Percentiles rank a stretch among this genome's conserved stretches.
These are phyloP conservation scores for Barbarea vulgaris DNA, from an alignment of 345 rosid genomes.

Conservation along the genomic window DNA sequence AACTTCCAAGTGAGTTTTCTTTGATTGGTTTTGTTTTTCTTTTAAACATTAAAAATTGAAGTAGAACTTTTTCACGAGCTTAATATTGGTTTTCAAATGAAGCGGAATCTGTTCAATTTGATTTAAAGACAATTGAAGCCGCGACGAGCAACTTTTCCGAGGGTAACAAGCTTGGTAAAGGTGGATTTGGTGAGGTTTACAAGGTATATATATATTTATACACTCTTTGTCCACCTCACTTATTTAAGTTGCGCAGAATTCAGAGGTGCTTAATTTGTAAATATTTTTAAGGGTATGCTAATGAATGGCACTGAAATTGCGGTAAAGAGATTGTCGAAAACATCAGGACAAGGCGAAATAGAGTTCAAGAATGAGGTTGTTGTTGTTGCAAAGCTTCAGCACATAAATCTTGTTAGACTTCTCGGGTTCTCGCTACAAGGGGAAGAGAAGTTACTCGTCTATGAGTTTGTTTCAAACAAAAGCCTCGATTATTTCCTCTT, in stretches of 20 bases:
- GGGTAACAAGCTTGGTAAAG: slow-evolving; percentile 57
- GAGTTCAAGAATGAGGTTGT: slow-evolving; percentile 61
- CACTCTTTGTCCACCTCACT: no score
- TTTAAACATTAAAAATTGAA: background rate
- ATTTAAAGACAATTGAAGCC: slow-evolving; percentile 37
- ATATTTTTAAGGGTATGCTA: no score
- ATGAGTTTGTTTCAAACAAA: slow-evolving; percentile 48
- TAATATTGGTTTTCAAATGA: slow-evolving; percentile 28
- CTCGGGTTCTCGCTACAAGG: slow-evolving; percentile 49
- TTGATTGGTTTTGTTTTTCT: background rate
- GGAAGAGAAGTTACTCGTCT: slow-evolving; percentile 48
- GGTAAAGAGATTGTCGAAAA: slow-evolving; percentile 51
- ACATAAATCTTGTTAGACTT: slow-evolving; percentile 58
- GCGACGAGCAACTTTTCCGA: slow-evolving; percentile 53
- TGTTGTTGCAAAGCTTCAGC: slow-evolving; percentile 62
- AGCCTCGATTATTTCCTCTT: slow-evolving; percentile 43
- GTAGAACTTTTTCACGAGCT: slow-evolving; percentile 15
- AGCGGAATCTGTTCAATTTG: slow-evolving; percentile 50
- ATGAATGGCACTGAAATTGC: slow-evolving; percentile 42
- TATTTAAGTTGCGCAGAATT: no score
- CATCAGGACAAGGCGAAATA: slow-evolving; percentile 50
- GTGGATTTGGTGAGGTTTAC: slow-evolving; percentile 73
- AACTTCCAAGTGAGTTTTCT: slow-evolving; percentile 24
- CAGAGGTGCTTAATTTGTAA: no score
- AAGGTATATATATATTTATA: slow-evolving; percentile 45